These are phyloP conservation scores for Coniochaeta prunicola DNA, from an alignment of 2,329 filamentous ascomycete genomes.

Conservation along the genomic window DNA sequence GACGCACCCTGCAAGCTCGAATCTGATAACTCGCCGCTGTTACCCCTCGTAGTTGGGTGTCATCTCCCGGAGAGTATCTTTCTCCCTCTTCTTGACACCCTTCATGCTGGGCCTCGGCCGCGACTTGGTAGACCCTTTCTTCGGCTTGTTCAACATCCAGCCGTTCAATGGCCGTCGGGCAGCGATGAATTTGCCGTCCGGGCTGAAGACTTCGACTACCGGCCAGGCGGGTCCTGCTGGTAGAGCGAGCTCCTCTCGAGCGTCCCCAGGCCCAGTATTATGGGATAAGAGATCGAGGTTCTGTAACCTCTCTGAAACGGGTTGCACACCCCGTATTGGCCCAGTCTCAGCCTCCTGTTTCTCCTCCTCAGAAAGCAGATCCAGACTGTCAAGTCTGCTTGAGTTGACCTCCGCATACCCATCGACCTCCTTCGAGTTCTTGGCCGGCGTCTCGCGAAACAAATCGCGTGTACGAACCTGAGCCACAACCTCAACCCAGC, in stretches of 20 bases:
- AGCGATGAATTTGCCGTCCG: conserved; percentile 73
- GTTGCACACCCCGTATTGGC: conserved; percentile 12
- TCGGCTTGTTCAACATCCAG: conserved; percentile 56
- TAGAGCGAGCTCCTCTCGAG: conserved; percentile 17
- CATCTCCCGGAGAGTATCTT: conserved; percentile 15
- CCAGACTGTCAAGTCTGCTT: conserved; percentile 16
- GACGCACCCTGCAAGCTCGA: not conserved
- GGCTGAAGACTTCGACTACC: conserved; percentile 76
- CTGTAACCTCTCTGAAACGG: conserved; percentile 7
- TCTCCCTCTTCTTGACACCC: conserved; percentile 46
- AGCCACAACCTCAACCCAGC: conserved; percentile 83
- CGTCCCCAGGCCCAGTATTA: conserved; percentile 4
- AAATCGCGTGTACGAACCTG: conserved; percentile 63
- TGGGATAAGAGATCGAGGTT: conserved; percentile 5
- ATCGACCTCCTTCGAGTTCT: conserved; percentile 5
- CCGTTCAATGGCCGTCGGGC: conserved; percentile 62
- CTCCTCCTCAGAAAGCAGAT: conserved; percentile 10
- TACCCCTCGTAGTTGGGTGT: not conserved
- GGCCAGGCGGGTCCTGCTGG: conserved; percentile 46
- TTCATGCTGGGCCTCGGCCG: conserved; percentile 67
- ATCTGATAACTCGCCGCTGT: not conserved
- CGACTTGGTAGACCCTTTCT: conserved; percentile 37
- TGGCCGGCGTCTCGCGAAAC: conserved; percentile 12
- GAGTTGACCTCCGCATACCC: conserved; percentile 7
- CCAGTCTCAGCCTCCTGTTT: conserved; percentile 4